Evolutionary conservation across 75 land plant genomes (phyloP), one percentile per base, ranked within the genome.

Genomic region (Sequoiadendron giganteum): DNA sequence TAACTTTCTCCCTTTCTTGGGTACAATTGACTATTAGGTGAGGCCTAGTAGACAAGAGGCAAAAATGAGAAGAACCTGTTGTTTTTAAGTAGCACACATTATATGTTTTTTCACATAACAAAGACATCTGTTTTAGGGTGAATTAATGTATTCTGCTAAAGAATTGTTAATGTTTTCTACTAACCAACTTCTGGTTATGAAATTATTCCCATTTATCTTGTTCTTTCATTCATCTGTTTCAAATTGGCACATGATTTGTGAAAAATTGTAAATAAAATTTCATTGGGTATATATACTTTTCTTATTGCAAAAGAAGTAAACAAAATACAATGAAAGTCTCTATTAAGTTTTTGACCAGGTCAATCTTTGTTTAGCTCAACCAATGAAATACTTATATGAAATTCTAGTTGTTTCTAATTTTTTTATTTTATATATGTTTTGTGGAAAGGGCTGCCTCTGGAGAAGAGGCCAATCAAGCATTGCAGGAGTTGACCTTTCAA

Each of bases 391-490:
- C 76, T 72, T 61, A 5, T 10, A 75, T 13, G 10, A 82, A 79
- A 43, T 82, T 30, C 84, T 43, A 79, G 13, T n/a, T 28, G n/a
- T 25, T 47, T 82, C 34, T 28, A 82, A 82, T n/a, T 45, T 28
- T 30, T 1, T 45, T 82, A 45, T 47, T n/a, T 82, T 1, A 82
- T 82, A 45, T 28, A 10, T 45, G 8, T 10, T 82, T 82, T 45
- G 1, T 47, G 34, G 30, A 38, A 87, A 94, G 95, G 89, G 93
- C 92, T 88, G 89, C 94, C 89, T 89, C 95, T 90, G 90, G 89
- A 77, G 61, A 91, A 76, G 91, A 87, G 83, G 92, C 93, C 43
- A 54, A n/a, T 32, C 86, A 92, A 80, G 92, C 91, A 84, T 86
- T 95, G 86, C 90, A 91, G 56, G 91, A 86, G 79, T 87, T 92